phyloP scores from a whole-genome alignment of 176 grass and related monocot genomes.

The Secale cereale region DNA sequence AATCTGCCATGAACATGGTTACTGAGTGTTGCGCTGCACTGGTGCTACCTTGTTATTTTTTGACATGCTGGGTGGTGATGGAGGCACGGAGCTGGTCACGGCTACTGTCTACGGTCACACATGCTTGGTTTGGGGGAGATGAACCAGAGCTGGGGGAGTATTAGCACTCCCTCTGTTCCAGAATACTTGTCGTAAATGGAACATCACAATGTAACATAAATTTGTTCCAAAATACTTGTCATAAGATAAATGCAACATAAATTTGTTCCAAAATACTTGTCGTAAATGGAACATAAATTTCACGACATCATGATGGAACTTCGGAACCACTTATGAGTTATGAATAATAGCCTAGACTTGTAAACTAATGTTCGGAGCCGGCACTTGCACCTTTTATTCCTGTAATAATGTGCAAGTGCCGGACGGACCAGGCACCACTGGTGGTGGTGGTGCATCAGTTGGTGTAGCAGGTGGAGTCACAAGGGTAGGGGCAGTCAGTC shows the following conservation, averaged over 20 bases:
- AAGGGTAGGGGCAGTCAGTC: slow-evolving; percentile 73
- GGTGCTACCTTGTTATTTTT: background rate
- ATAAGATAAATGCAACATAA: no score
- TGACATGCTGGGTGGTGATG: background rate
- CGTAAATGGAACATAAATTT: background rate
- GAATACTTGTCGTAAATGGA: no score
- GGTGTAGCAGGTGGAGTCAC: slow-evolving; percentile 56
- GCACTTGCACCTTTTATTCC: no score
- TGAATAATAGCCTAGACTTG: background rate
- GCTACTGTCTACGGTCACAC: background rate
- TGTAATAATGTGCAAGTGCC: no score
- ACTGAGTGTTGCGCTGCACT: background rate
- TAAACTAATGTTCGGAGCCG: background rate
- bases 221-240: background rate
- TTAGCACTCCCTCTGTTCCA: no score
- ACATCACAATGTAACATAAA: no score
- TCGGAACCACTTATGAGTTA: background rate
- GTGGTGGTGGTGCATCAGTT: background rate
- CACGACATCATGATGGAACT: background rate
- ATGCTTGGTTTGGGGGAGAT: background rate
- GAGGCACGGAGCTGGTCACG: background rate
- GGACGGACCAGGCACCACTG: background rate
- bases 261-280: no score
- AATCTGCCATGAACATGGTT: background rate
- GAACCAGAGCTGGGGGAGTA: background rate